A percentile compares a stretch with the other conserved stretches of the same genome.
Conservation (phyloP, 176 grass and related monocot genomes). For the Tillandsia leiboldiana region DNA sequence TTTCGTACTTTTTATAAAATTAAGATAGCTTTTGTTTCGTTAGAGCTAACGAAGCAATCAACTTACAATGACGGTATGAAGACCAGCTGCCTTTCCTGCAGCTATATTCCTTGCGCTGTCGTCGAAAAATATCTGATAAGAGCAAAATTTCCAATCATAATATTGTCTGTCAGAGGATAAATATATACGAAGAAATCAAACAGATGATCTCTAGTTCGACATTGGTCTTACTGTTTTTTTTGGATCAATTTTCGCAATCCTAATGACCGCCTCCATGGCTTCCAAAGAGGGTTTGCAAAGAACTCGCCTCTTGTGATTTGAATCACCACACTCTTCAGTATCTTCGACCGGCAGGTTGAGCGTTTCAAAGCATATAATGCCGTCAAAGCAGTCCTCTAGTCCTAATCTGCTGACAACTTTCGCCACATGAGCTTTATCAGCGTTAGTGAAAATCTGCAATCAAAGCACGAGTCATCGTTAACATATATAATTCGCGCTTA, state of each 20-base stretch:
- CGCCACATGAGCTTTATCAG: conserved; percentile 58
- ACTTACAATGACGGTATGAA: conserved; percentile 75
- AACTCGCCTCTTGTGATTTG: conserved; percentile 24
- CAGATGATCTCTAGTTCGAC: background rate
- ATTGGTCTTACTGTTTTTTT: conserved; percentile 46
- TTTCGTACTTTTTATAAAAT: too few species aligned
- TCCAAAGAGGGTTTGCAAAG: conserved; percentile 82
- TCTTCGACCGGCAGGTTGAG: conserved; percentile 33
- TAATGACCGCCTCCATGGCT: conserved; percentile 72
- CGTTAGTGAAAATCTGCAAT: conserved; percentile 81
- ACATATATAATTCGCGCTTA: background rate
- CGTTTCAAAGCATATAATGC: conserved; percentile 90
- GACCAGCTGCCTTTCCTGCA: conserved; percentile 67
- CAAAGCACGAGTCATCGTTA: background rate
- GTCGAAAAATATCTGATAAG: conserved; percentile 73
- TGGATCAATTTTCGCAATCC: conserved; percentile 62
- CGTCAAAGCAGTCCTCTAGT: conserved; percentile 85
- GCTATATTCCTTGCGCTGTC: conserved; percentile 83
- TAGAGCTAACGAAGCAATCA: background rate
- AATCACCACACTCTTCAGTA: background rate
- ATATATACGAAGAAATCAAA: too few species aligned
- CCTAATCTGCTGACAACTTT: conserved; percentile 57
- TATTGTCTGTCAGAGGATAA: background rate
- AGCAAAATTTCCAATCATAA: background rate
- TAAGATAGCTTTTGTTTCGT: background rate